These are phyloP conservation scores for Tetrapisispora nanseiensis DNA, from an alignment of 805 yeast species.

Conservation along the genomic window DNA sequence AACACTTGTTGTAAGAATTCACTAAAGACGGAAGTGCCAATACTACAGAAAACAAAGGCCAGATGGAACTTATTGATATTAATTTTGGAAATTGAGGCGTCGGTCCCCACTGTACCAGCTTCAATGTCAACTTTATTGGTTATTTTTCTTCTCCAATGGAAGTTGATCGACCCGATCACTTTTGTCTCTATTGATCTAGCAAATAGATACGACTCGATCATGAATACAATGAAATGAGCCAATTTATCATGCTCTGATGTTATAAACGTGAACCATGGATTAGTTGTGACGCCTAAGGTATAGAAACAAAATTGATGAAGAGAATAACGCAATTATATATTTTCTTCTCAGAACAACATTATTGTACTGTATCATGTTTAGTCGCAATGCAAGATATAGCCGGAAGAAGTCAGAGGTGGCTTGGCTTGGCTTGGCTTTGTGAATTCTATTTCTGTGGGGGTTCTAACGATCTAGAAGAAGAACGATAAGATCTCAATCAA, in stretches of 20 bases:
- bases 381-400: background rate
- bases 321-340: conserved; percentile 10
- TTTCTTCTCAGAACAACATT: conserved; percentile 8
- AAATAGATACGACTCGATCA: conserved; percentile 39
- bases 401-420: too few relatives aligned
- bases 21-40: conserved; percentile 39
- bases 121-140: background rate
- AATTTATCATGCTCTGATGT: conserved; percentile 42
- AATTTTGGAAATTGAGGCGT: background rate
- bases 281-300: conserved; percentile 28
- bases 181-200: conserved; percentile 36
- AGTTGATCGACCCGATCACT: background rate
- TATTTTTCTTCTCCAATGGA: background rate
- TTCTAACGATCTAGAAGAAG: too few relatives aligned
- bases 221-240: conserved; percentile 40
- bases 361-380: background rate
- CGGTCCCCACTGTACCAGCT: background rate
- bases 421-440: too few relatives aligned
- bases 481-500: too few relatives aligned
- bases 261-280: conserved; percentile 32
- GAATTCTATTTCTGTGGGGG: too few relatives aligned
- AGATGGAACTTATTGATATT: conserved; percentile 18
- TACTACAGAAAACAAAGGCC: conserved; percentile 36
- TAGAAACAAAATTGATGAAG: conserved; percentile 11
- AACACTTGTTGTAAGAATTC: conserved; percentile 38